Conservation (phyloP, 2,329 filamentous ascomycete species). For the Aspergillus tubingensis region DNA sequence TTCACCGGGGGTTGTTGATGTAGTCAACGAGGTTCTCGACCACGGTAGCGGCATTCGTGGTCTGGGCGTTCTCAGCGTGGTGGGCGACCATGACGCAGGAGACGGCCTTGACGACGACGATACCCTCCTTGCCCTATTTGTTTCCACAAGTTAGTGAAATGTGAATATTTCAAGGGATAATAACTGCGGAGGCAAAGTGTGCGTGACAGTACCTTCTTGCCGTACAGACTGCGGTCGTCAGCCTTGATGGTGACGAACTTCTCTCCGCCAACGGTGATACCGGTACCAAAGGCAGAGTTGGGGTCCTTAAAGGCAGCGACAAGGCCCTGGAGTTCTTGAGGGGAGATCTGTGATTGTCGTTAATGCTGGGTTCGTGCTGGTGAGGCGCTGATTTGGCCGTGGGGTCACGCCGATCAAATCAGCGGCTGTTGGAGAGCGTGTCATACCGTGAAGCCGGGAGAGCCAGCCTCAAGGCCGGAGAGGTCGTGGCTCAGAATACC, state of each 20-base stretch:
- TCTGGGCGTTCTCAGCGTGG: conserved; percentile 73
- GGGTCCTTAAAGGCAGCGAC: conserved; percentile 55
- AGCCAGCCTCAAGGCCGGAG: conserved; percentile 76
- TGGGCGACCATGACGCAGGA: conserved; percentile 87
- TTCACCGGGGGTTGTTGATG: conserved; percentile 72
- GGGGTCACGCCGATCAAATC: background rate
- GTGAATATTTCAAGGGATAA: background rate
- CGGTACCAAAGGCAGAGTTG: conserved; percentile 56
- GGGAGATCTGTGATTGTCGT: conserved; percentile 47
- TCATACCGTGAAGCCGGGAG: conserved; percentile 71
- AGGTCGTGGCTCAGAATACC: conserved; percentile 81
- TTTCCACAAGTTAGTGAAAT: conserved; percentile 9
- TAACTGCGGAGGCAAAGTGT: background rate
- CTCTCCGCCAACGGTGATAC: conserved; percentile 73
- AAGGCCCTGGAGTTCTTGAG: conserved; percentile 58
- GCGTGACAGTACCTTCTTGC: conserved; percentile 69
- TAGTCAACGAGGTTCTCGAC: conserved; percentile 87
- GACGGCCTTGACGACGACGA: conserved; percentile 81
- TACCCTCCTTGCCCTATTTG: conserved; percentile 71
- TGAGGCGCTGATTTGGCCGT: background rate
- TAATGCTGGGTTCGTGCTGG: conserved; percentile 6
- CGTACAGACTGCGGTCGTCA: conserved; percentile 79
- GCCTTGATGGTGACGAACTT: conserved; percentile 77
- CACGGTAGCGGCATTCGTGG: conserved; percentile 73
- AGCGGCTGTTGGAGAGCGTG: conserved; percentile 13